Percentiles rank a stretch among this genome's conserved stretches.
phyloP scores from a whole-genome alignment of 805 yeast genomes.

The Maudiozyma saulgeensis region DNA sequence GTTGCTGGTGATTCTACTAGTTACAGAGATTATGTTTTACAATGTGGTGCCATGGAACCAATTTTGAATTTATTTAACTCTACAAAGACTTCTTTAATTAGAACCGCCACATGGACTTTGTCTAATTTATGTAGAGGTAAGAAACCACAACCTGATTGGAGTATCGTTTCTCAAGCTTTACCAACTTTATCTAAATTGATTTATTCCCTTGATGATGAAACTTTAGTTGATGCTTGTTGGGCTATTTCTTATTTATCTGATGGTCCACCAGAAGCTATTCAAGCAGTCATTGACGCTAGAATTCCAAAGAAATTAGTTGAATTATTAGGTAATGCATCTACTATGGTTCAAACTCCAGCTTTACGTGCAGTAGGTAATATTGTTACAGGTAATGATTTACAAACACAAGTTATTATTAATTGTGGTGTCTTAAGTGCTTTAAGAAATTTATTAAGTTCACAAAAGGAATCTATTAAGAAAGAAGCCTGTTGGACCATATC shows the following conservation, averaged over 20 bases:
- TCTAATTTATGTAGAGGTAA: slow-evolving; percentile 95
- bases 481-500: slow-evolving; percentile 99
- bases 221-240: slow-evolving; percentile 97
- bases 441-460: slow-evolving; percentile 65
- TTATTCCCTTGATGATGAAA: slow-evolving; percentile 84
- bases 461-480: slow-evolving; percentile 86
- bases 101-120: slow-evolving; percentile 98
- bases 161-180: slow-evolving; percentile 70
- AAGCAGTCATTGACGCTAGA: slow-evolving; percentile 93
- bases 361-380: slow-evolving; percentile 95
- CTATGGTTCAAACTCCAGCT: slow-evolving; percentile 92
- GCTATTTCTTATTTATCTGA: slow-evolving; percentile 92
- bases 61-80: slow-evolving; percentile 69
- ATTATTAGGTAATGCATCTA: slow-evolving; percentile 71
- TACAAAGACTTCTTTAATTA: slow-evolving; percentile 77
- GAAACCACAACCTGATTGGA: slow-evolving; percentile 95
- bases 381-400: slow-evolving; percentile 92
- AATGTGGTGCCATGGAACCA: slow-evolving; percentile 82
- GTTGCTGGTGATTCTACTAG: slow-evolving; percentile 95
- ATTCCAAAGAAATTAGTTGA: slow-evolving; percentile 92
- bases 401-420: slow-evolving; percentile 91
- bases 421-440: slow-evolving; percentile 85
- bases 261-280: slow-evolving; percentile 87
- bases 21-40: slow-evolving; percentile 81
- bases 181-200: slow-evolving; percentile 89